Percentiles rank a stretch among this genome's conserved stretches.
These are phyloP conservation scores for Ramalina intermedia DNA, from an alignment of 495 filamentous ascomycete genomes.

Conservation along the genomic window DNA sequence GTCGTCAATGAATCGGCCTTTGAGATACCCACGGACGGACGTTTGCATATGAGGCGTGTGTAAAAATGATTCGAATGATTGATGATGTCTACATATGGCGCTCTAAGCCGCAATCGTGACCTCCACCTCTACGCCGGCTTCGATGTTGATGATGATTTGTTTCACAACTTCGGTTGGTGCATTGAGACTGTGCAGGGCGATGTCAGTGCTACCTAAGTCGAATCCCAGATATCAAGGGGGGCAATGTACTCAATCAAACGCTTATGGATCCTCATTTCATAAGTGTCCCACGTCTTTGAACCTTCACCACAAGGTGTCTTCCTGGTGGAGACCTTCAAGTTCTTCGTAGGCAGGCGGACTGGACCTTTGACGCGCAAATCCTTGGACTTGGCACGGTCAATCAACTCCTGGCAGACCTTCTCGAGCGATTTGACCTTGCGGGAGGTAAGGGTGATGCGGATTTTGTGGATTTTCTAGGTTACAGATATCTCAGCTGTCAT, in stretches of 20 bases:
- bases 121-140: slow-evolving; percentile 99
- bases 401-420: slow-evolving; percentile 96
- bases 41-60: no score
- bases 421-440: slow-evolving; percentile 87
- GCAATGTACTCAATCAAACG: slow-evolving; percentile 74
- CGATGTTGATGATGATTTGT: slow-evolving; percentile 99
- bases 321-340: slow-evolving; percentile 84
- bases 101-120: slow-evolving; percentile 95
- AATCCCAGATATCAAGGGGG: neutral
- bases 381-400: slow-evolving; percentile 98
- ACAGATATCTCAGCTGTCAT: neutral
- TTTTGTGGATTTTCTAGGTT: slow-evolving; percentile 81
- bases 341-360: slow-evolving; percentile 97
- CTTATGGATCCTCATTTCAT: slow-evolving; percentile 99
- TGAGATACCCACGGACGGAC: neutral
- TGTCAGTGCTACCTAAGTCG: neutral
- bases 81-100: no score
- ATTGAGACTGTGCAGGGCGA: slow-evolving; percentile 48
- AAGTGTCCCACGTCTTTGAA: slow-evolving; percentile 99
- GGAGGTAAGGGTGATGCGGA: slow-evolving; percentile 93
- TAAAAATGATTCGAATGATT: no score
- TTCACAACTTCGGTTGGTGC: slow-evolving; percentile 98
- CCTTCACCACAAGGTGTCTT: slow-evolving; percentile 99
- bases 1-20: neutral
- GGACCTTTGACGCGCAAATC: slow-evolving; percentile 96